Conservation (phyloP, 176 grass and related monocot species). For the Typha latifolia region DNA sequence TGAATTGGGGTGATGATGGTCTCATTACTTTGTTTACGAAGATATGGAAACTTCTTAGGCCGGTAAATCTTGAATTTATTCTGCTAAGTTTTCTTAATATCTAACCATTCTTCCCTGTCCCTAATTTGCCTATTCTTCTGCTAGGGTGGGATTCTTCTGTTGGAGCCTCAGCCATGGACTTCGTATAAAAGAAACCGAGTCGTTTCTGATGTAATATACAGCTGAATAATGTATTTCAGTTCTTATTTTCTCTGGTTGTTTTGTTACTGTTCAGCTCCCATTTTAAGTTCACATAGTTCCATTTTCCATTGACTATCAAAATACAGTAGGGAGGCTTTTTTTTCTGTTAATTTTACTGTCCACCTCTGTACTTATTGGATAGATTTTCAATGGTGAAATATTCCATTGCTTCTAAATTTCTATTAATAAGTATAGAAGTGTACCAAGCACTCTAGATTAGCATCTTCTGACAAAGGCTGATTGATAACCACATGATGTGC, state of each 20-base stretch:
- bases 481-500: too few species aligned
- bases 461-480: too few species aligned
- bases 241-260: constrained; percentile 1
- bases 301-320: background rate
- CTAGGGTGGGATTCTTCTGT: constrained; percentile 74
- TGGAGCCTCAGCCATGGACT: constrained; percentile 92
- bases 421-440: too few species aligned
- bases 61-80: constrained; percentile 39
- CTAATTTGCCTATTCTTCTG: constrained; percentile 17
- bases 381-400: too few species aligned
- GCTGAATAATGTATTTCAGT: background rate
- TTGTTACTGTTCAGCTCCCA: background rate
- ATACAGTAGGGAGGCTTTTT: too few species aligned
- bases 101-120: background rate
- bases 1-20: constrained; percentile 98
- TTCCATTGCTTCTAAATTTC: too few species aligned
- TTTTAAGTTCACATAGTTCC: background rate
- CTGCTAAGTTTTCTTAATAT: constrained; percentile 1
- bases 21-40: constrained; percentile 77
- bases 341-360: too few species aligned
- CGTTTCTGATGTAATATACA: constrained; percentile 55
- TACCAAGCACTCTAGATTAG: too few species aligned
- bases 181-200: constrained; percentile 75
- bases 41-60: constrained; percentile 83
- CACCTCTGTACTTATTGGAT: too few species aligned